These are phyloP conservation scores for Rhodotorula diobovata DNA, from an alignment of 768 basidiomycete species.

Conservation along the genomic window DNA sequence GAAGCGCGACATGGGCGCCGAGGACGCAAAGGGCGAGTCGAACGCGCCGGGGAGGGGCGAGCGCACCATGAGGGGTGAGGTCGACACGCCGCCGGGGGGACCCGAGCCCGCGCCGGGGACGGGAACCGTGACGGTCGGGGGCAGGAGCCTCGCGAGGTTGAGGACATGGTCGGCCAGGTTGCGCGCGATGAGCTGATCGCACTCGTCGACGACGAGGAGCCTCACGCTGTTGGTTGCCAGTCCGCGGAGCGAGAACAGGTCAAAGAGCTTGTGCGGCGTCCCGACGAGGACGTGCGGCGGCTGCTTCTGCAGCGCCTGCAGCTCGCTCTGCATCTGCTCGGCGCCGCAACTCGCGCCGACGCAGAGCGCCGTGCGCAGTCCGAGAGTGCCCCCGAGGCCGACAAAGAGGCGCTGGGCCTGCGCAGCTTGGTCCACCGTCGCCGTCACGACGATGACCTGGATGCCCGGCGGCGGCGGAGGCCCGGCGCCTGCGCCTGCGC, in stretches of 20 bases:
- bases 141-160: conserved; percentile 84
- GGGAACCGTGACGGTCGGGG: conserved; percentile 65
- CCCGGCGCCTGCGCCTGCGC: conserved; percentile 33
- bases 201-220: conserved; percentile 92
- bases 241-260: conserved; percentile 63
- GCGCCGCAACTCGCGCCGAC: conserved; percentile 51
- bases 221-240: conserved; percentile 60
- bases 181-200: conserved; percentile 94
- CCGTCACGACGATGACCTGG: conserved; percentile 87
- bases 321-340: conserved; percentile 51
- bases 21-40: conserved; percentile 39
- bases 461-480: conserved; percentile 63
- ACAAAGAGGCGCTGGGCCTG: conserved; percentile 94
- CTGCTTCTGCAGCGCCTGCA: conserved; percentile 74
- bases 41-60: conserved; percentile 43
- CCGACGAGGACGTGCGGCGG: conserved; percentile 94
- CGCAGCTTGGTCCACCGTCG: conserved; percentile 96
- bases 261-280: conserved; percentile 91
- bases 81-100: conserved; percentile 24
- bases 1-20: conserved; percentile 42
- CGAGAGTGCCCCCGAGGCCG: conserved; percentile 87
- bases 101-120: conserved; percentile 43
- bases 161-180: conserved; percentile 94
- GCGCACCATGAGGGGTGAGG: conserved; percentile 39
- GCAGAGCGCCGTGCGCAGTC: conserved; percentile 82